These are phyloP conservation scores for Calocera cornea DNA, from an alignment of 768 basidiomycete genomes.

Conservation along the genomic window DNA sequence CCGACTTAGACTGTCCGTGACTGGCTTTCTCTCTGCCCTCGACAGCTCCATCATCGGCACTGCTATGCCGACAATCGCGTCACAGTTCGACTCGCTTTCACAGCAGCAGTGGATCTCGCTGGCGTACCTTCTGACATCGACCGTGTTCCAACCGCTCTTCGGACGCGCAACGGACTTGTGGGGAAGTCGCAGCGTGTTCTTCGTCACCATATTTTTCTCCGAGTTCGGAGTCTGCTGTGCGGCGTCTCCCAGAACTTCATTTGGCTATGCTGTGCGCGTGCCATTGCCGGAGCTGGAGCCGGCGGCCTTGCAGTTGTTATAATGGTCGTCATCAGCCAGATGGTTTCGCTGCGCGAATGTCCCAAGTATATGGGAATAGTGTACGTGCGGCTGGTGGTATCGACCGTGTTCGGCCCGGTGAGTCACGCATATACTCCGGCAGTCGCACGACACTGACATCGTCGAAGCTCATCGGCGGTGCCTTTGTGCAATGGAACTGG, in stretches of 20 bases:
- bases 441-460: background rate
- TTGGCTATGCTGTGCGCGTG: constrained; percentile 54
- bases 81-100: constrained; percentile 50
- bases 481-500: background rate
- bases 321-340: constrained; percentile 59
- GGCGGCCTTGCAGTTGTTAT: constrained; percentile 55
- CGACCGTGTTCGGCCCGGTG: constrained; percentile 15
- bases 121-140: constrained; percentile 53
- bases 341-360: constrained; percentile 55
- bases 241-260: constrained; percentile 53
- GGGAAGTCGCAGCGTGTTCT: constrained; percentile 43
- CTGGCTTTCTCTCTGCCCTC: constrained; percentile 44
- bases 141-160: constrained; percentile 42
- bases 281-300: constrained; percentile 54
- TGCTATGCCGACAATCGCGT: constrained; percentile 55
- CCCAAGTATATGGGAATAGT: background rate
- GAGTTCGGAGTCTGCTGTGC: constrained; percentile 39
- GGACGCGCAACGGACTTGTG: constrained; percentile 21
- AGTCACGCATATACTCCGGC: constrained; percentile 28
- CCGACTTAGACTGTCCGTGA: too few relatives aligned
- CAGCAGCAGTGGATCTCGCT: constrained; percentile 61
- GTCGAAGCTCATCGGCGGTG: background rate
- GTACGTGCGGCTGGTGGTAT: background rate
- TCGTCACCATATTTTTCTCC: constrained; percentile 25
- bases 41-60: constrained; percentile 67